Evolutionary conservation across 2,329 filamentous ascomycete genomes (phyloP).

Genomic region (Trichophyton rubrum): DNA sequence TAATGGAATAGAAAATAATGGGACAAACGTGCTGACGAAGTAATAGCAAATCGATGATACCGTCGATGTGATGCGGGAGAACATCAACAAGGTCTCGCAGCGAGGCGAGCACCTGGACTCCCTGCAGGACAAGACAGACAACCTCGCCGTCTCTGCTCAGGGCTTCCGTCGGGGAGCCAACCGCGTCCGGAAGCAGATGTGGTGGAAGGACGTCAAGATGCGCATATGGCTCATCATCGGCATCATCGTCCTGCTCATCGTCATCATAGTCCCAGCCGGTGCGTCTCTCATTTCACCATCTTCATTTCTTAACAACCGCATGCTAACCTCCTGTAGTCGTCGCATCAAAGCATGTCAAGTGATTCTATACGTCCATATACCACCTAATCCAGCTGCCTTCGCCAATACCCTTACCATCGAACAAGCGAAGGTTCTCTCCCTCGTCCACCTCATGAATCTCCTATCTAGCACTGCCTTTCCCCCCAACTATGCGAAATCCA

Average conservation of each 20-base stretch:
- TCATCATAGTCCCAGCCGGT: constrained; percentile 91
- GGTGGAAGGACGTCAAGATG: constrained; percentile 99
- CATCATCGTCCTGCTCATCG: constrained; percentile 77
- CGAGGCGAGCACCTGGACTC: constrained; percentile 81
- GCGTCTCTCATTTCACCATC: constrained; percentile 27
- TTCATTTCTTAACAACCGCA: not conserved
- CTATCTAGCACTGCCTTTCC: not conserved
- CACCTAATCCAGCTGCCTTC: not conserved
- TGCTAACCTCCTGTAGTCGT: not conserved
- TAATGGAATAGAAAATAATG: too few relatives aligned
- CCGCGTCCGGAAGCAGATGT: constrained; percentile 93
- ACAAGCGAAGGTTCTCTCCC: not conserved
- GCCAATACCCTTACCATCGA: not conserved
- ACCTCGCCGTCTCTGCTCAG: constrained; percentile 82
- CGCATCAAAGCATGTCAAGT: not conserved
- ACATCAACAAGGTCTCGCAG: constrained; percentile 92
- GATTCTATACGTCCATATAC: not conserved
- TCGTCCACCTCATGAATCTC: not conserved
- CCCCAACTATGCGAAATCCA: not conserved
- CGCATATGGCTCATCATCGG: constrained; percentile 87
- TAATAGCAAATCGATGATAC: constrained; percentile 91
- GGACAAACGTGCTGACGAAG: too few relatives aligned
- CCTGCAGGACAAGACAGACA: constrained; percentile 85
- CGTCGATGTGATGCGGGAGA: constrained; percentile 88
- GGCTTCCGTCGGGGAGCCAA: constrained; percentile 95